phyloP scores from a whole-genome alignment of 768 basidiomycete genomes.

The Lentinula sp. region DNA sequence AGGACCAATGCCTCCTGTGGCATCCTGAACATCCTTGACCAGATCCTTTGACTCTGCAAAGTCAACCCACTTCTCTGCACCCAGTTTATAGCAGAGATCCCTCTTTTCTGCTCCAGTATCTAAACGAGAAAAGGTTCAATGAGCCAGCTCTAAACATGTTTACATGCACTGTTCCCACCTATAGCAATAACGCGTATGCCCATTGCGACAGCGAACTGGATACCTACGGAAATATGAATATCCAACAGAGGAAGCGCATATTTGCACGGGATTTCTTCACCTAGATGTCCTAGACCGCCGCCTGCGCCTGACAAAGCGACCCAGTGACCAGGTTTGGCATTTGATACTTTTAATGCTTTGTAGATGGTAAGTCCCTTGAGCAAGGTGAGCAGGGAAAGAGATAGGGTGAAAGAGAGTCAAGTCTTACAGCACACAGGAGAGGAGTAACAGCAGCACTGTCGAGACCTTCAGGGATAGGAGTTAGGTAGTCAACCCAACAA shows the following conservation, averaged over 20 bases:
- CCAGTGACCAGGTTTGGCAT: conserved; percentile 59
- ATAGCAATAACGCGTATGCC: conserved; percentile 61
- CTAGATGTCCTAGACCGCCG: conserved; percentile 76
- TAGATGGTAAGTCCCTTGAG: conserved; percentile 71
- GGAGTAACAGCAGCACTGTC: conserved; percentile 61
- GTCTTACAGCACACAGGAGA: conserved; percentile 63
- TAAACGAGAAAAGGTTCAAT: conserved; percentile 11
- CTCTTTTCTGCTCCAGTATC: conserved; percentile 73
- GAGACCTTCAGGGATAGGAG: conserved; percentile 65
- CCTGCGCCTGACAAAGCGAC: conserved; percentile 71
- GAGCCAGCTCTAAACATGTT: background rate
- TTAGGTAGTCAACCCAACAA: conserved; percentile 62
- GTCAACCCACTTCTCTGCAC: conserved; percentile 59
- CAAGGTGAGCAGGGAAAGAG: background rate
- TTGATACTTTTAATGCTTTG: conserved; percentile 66
- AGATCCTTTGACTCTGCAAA: conserved; percentile 48
- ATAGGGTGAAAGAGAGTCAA: background rate
- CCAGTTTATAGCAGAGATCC: conserved; percentile 43
- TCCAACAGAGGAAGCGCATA: background rate
- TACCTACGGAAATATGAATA: conserved; percentile 25
- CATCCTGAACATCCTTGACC: conserved; percentile 40
- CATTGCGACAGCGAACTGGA: conserved; percentile 75
- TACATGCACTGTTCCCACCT: conserved; percentile 17
- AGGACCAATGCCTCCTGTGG: conserved; percentile 54
- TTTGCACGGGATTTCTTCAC: conserved; percentile 17